phyloP scores from a whole-genome alignment of 2,329 filamentous ascomycete species.

The Chaetomiaceae sp. region DNA sequence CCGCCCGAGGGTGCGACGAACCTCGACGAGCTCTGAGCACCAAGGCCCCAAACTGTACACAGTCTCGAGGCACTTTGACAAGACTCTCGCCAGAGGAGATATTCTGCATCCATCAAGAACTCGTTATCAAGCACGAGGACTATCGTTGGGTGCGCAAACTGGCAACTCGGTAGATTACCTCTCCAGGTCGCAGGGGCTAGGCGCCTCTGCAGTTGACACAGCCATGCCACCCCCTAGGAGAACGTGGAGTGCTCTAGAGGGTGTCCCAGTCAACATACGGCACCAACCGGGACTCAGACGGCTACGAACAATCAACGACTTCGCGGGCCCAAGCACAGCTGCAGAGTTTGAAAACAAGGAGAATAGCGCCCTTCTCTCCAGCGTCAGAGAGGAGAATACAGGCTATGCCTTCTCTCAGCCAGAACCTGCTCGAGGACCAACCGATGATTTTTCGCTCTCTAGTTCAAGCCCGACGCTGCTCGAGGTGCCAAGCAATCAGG shows the following conservation, averaged over 20 bases:
- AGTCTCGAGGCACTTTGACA: slow-evolving; percentile 18
- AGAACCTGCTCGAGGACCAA: neutral
- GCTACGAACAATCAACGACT: neutral
- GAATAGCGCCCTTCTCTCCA: neutral
- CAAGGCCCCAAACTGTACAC: slow-evolving; percentile 9
- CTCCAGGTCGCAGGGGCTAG: neutral
- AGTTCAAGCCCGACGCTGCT: slow-evolving; percentile 7
- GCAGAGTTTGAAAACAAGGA: neutral
- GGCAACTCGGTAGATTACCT: neutral
- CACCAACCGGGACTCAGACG: neutral
- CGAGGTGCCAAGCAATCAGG: neutral
- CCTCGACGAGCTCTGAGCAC: neutral
- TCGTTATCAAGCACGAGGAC: neutral
- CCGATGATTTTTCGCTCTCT: neutral
- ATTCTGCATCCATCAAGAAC: neutral
- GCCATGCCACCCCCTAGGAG: neutral
- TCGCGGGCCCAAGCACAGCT: no score
- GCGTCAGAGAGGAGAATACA: neutral
- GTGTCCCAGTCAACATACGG: neutral
- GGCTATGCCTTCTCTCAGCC: neutral
- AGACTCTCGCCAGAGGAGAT: slow-evolving; percentile 12
- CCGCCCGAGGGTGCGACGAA: slow-evolving; percentile 11
- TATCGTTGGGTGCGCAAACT: neutral
- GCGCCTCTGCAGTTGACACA: neutral
- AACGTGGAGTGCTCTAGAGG: neutral